Percentiles rank a stretch among this genome's conserved stretches.
phyloP scores from a whole-genome alignment of 2,329 filamentous ascomycete genomes.

The Nigrograna mackinnonii region DNA sequence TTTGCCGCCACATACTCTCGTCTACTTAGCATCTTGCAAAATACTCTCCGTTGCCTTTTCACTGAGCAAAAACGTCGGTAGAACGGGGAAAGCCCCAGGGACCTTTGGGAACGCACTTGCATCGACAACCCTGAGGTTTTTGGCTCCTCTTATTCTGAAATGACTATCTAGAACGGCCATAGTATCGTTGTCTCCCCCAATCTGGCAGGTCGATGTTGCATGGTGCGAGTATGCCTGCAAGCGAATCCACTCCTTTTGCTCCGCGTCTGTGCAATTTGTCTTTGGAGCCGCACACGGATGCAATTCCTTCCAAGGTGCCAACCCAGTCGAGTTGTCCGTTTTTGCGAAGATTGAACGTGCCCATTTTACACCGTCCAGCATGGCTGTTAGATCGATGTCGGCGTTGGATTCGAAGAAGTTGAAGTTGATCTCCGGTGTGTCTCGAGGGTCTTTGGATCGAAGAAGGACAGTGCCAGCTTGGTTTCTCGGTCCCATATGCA shows the following conservation, averaged over 20 bases:
- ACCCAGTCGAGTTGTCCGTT: no score
- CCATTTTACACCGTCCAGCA: conserved; percentile 58
- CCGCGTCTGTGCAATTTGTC: conserved; percentile 40
- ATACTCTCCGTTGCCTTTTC: conserved; percentile 68
- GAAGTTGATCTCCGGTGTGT: conserved; percentile 61
- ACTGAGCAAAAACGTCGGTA: conserved; percentile 59
- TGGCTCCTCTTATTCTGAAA: conserved; percentile 57
- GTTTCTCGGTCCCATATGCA: conserved; percentile 69
- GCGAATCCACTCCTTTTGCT: conserved; percentile 30
- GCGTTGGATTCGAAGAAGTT: conserved; percentile 45
- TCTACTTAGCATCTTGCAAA: no score
- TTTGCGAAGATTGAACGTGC: conserved; percentile 48
- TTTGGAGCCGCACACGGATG: conserved; percentile 58
- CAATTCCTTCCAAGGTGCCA: conserved; percentile 39
- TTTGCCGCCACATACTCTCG: no score
- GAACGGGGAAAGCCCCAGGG: conserved; percentile 57
- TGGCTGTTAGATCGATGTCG: conserved; percentile 54
- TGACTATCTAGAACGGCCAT: conserved; percentile 58
- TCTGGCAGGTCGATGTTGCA: conserved; percentile 60
- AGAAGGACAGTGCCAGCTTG: conserved; percentile 64
- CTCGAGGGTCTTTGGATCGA: conserved; percentile 63
- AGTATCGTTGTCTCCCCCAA: conserved; percentile 53
- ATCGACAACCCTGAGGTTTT: conserved; percentile 55
- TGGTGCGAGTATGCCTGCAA: conserved; percentile 54
- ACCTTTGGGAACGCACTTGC: conserved; percentile 35